These are phyloP conservation scores for Colletotrichum viniferum DNA, from an alignment of 2,329 filamentous ascomycete species.

Conservation along the genomic window DNA sequence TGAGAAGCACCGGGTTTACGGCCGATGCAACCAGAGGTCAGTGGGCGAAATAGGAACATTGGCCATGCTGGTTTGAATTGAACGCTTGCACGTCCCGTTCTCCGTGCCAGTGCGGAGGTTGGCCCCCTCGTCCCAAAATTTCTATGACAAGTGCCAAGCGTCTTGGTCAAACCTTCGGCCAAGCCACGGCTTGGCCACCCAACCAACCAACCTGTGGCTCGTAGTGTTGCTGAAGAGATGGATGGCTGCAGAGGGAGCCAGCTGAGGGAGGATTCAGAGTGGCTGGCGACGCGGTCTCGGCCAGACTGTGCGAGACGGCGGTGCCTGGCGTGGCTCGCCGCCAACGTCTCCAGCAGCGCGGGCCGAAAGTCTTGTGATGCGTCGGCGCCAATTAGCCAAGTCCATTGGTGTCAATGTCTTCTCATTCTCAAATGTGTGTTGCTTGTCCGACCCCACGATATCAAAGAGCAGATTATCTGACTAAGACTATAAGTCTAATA, in stretches of 20 bases:
- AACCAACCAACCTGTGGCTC: background rate
- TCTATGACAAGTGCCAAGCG: background rate
- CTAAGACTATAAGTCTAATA: no score
- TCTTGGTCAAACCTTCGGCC: background rate
- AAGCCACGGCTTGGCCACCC: background rate
- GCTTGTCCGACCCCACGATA: background rate
- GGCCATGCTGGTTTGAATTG: accelerated
- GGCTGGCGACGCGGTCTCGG: background rate
- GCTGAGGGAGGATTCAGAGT: background rate
- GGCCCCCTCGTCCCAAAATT: background rate
- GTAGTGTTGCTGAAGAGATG: background rate
- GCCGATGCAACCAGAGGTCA: background rate
- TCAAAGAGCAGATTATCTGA: background rate
- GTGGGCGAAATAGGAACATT: background rate
- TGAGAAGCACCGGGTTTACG: accelerated
- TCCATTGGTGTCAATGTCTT: background rate
- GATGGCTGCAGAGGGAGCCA: background rate
- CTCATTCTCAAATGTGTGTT: background rate
- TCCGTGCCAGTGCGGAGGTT: background rate
- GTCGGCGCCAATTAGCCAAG: background rate
- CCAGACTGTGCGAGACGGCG: background rate
- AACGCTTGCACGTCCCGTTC: background rate
- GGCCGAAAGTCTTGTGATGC: background rate
- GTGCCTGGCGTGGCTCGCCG: background rate
- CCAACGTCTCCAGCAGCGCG: background rate